Evolutionary conservation across 495 filamentous ascomycete species (phyloP).

Genomic region (Neurospora sp.): DNA sequence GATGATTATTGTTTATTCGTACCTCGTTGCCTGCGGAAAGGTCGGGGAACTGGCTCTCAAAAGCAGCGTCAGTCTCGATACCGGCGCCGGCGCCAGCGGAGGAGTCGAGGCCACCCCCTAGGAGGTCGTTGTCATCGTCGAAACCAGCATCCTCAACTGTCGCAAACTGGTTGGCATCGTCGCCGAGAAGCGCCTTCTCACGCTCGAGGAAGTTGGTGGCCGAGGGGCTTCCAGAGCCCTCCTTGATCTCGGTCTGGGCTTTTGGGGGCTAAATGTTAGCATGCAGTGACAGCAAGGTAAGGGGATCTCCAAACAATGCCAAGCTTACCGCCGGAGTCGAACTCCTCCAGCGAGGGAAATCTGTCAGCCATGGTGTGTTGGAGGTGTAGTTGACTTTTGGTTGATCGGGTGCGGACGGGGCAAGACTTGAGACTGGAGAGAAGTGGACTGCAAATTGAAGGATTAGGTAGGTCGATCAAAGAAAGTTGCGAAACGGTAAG

Average conservation of each 20-base stretch:
- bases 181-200: slow-evolving; percentile 79
- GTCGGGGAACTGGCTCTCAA: slow-evolving; percentile 81
- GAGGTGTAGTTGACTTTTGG: not conserved
- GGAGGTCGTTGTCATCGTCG: slow-evolving; percentile 61
- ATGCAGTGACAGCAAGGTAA: slow-evolving; percentile 9
- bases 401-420: not conserved
- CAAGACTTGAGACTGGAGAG: not conserved
- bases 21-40: slow-evolving; percentile 76
- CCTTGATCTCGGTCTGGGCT: slow-evolving; percentile 38
- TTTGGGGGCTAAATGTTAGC: slow-evolving; percentile 12
- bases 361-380: slow-evolving; percentile 70
- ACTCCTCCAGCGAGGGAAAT: slow-evolving; percentile 94
- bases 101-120: slow-evolving; percentile 49
- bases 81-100: slow-evolving; percentile 26
- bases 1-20: slow-evolving; percentile 14
- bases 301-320: not conserved
- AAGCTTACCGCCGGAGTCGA: slow-evolving; percentile 68
- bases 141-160: slow-evolving; percentile 60
- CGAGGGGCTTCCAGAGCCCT: slow-evolving; percentile 30
- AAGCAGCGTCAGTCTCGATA: slow-evolving; percentile 41
- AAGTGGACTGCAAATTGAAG: not conserved
- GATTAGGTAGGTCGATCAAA: not conserved
- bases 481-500: not conserved
- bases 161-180: slow-evolving; percentile 85
- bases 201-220: slow-evolving; percentile 79